Evolutionary conservation across 192 early-diverging fungal genomes (phyloP).

Genomic region (Irineochytrium annulatum): DNA sequence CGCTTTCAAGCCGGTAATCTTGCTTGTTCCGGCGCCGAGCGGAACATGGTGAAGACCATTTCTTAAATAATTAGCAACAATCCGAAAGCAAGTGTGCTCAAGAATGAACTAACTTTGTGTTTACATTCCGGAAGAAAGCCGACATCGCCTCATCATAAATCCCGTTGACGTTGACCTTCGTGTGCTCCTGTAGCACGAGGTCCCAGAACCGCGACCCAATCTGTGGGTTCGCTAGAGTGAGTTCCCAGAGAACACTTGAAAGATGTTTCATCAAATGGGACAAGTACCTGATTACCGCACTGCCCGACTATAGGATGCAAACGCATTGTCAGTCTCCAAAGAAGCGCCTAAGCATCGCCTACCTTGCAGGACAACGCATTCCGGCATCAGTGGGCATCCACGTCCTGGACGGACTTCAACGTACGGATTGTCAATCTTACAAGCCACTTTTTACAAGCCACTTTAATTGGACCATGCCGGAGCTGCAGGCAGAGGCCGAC

Average conservation of each 20-base stretch:
- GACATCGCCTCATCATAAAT: slow-evolving; percentile 44
- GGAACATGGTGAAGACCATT: neutral
- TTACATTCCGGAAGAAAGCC: slow-evolving; percentile 51
- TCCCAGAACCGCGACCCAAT: slow-evolving; percentile 59
- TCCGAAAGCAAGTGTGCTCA: too few species aligned
- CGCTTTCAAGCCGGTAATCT: slow-evolving; percentile 37
- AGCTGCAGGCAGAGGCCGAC: too few species aligned
- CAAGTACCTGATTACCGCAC: slow-evolving; percentile 48
- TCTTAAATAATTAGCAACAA: neutral
- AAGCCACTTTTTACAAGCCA: too few species aligned
- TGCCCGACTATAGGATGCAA: too few species aligned
- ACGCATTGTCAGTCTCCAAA: too few species aligned
- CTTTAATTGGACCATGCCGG: too few species aligned
- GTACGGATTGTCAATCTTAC: too few species aligned
- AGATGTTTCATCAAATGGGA: neutral
- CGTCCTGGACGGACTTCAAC: too few species aligned
- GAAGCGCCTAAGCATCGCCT: too few species aligned
- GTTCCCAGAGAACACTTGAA: neutral
- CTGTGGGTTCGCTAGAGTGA: slow-evolving; percentile 8
- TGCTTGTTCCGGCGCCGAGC: slow-evolving; percentile 22
- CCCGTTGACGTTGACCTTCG: slow-evolving; percentile 30
- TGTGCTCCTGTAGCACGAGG: slow-evolving; percentile 53
- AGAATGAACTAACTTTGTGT: slow-evolving; percentile 19
- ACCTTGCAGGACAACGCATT: too few species aligned
- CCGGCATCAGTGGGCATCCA: too few species aligned